A percentile compares a stretch with the other conserved stretches of the same genome.
Conservation (phyloP, 768 basidiomycete genomes). For the Tricholoma terreum region DNA sequence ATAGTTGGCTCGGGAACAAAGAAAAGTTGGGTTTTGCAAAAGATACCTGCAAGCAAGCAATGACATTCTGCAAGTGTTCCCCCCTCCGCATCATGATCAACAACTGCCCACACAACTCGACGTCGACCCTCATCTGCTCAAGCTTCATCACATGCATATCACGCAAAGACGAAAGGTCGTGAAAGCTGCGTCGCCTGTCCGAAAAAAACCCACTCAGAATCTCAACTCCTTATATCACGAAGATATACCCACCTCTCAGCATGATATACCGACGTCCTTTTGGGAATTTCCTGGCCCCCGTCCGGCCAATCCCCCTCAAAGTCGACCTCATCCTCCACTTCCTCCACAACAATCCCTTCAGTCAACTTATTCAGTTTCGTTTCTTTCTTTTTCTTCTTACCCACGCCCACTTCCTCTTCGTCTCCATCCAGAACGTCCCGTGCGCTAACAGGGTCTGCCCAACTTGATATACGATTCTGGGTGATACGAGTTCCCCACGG, state of each 20-base stretch:
- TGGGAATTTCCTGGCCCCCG: constrained; percentile 14
- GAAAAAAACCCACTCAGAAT: neutral
- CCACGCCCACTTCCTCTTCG: constrained; percentile 24
- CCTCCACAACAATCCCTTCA: constrained; percentile 8
- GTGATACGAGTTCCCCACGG: constrained; percentile 31
- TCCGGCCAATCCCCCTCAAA: constrained; percentile 7
- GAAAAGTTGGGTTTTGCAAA: neutral
- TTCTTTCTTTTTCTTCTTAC: constrained; percentile 15
- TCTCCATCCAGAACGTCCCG: constrained; percentile 30
- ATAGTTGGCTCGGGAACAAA: constrained; percentile 6
- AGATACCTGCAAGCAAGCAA: constrained; percentile 54
- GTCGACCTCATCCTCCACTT: constrained; percentile 6
- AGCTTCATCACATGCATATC: constrained; percentile 46
- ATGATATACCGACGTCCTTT: constrained; percentile 19
- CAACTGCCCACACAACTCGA: constrained; percentile 72
- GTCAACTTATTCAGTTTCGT: constrained; percentile 9
- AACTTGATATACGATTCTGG: constrained; percentile 47
- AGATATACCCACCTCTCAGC: constrained; percentile 28
- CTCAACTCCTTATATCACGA: constrained; percentile 3
- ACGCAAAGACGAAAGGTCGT: constrained; percentile 52
- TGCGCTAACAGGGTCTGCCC: constrained; percentile 52
- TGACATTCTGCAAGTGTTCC: constrained; percentile 62
- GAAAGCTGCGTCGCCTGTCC: constrained; percentile 60
- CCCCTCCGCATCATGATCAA: constrained; percentile 68
- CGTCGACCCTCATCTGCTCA: constrained; percentile 75